Evolutionary conservation across 2,329 filamentous ascomycete genomes (phyloP), one percentile per base, ranked within the genome.

Genomic region (Colletotrichum incanum): DNA sequence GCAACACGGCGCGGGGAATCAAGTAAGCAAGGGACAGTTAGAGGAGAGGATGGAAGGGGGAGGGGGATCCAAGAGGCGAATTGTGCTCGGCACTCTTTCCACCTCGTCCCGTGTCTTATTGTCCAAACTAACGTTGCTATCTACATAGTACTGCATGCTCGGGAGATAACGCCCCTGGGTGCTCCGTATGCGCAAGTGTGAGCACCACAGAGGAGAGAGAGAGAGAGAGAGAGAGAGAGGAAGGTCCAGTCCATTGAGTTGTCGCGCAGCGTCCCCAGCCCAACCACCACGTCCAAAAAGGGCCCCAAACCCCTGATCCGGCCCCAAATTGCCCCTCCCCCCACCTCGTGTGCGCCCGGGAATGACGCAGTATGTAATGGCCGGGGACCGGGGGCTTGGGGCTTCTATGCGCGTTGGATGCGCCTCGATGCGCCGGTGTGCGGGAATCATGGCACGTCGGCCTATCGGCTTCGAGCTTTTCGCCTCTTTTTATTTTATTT

Each of bases 191-290:
- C 23, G 39, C 34, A 39, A 18, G 31, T 56, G 20, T 14, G 31
- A 52, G 50, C 5, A 20, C 16, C 16, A 34, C 28, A 31, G 50
- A 55, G 50, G 50, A 18, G 28, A 55, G 18, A 54, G 16, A n/a
- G 34, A 45, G 56, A 14, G n/a, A 14, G n/a, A 58, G 8, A 16
- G 45, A 37, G 9, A 50, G 26, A 16, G 50, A 55, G 70, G 70
- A 72, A 70, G 65, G 65, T 72, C 70, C 70, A 72, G 47, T 60
- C 59, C 58, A 69, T 52, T 39, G 58, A 68, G 59, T 52, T 68
- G 59, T 47, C n/a, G 28, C 28, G 37, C 49, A 8, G 47, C 23
- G 23, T 49, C 14, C 45, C 45, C 31, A 34, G 55, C 49, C 64
- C 68, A 62, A 43, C 43, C 62, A 63, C 58, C 58, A 6, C 6